Conservation (phyloP, 441 rosid genomes). For the Melianthus villosus region DNA sequence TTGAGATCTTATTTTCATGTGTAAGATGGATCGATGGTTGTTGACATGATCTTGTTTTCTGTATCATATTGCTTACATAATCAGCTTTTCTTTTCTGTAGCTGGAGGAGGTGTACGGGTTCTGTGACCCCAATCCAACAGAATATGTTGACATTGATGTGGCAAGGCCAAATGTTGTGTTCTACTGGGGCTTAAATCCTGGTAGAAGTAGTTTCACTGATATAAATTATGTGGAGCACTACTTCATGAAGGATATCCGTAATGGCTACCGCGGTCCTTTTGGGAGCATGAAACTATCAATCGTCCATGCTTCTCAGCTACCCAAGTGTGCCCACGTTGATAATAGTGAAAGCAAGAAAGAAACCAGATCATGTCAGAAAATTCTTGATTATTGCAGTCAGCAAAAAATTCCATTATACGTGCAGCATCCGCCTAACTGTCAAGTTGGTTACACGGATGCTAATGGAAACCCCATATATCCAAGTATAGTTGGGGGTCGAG, state of each 20-base stretch:
- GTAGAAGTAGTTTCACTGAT: constrained; percentile 13
- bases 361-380: constrained; percentile 30
- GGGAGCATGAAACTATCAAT: constrained; percentile 25
- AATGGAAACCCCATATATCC: no score
- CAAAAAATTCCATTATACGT: no score
- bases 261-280: constrained; percentile 16
- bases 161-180: constrained; percentile 22
- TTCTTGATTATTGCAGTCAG: no score
- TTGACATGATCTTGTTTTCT: background rate
- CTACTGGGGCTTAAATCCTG: constrained; percentile 36
- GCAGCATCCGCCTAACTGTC: no score
- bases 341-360: constrained; percentile 16
- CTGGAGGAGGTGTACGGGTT: constrained; percentile 27
- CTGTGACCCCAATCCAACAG: constrained; percentile 38
- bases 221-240: constrained; percentile 17
- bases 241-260: constrained; percentile 30
- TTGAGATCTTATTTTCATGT: no score
- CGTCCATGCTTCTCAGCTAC: constrained; percentile 26
- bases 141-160: constrained; percentile 18
- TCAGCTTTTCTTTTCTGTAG: constrained; percentile 12
- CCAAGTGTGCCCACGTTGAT: constrained; percentile 13
- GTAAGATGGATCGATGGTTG: background rate
- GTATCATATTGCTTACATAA: background rate
- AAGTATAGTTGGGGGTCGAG: no score
- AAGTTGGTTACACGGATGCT: no score